A percentile compares a stretch with the other conserved stretches of the same genome.
Conservation (phyloP, 2,329 filamentous ascomycete genomes). For the Ceratocystis smalleyi region DNA sequence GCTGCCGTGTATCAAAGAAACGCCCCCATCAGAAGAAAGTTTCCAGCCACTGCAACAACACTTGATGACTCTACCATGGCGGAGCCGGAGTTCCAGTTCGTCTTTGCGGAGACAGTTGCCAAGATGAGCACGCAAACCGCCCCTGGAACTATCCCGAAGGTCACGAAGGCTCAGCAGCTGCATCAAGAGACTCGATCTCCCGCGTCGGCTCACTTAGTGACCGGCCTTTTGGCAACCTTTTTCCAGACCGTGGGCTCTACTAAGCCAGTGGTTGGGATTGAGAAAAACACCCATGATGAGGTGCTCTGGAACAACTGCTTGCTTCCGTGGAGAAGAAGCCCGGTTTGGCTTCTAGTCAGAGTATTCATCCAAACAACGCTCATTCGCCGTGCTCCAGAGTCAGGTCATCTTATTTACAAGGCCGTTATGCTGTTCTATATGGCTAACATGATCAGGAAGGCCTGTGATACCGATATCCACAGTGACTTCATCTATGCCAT, state of each 20-base stretch:
- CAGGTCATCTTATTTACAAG: constrained; percentile 29
- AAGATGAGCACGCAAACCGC: constrained; percentile 22
- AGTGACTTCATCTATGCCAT: constrained; percentile 27
- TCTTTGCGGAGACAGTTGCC: constrained; percentile 13
- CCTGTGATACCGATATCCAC: constrained; percentile 15
- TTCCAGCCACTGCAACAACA: constrained; percentile 20
- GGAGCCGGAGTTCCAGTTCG: constrained; percentile 17
- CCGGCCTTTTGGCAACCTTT: constrained; percentile 30
- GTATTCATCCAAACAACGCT: constrained; percentile 31
- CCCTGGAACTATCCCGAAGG: constrained; percentile 16
- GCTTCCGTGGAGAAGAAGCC: constrained; percentile 35
- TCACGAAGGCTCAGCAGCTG: constrained; percentile 26
- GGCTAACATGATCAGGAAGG: constrained; percentile 23
- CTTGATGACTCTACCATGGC: constrained; percentile 16
- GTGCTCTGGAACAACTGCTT: constrained; percentile 27
- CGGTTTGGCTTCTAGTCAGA: constrained; percentile 40
- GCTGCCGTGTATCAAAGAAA: constrained; percentile 19
- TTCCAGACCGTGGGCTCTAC: constrained; percentile 26
- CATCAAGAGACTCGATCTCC: constrained; percentile 34
- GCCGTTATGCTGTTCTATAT: constrained; percentile 34
- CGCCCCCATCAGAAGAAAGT: constrained; percentile 23
- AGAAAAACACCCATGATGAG: constrained; percentile 40
- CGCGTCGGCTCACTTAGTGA: constrained; percentile 34
- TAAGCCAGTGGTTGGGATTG: constrained; percentile 23
- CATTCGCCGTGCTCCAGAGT: not conserved